A percentile compares a stretch with the other conserved stretches of the same genome.
Conservation (phyloP, 1,139 yeast genomes). For the Debaryomyces psychrophilus region DNA sequence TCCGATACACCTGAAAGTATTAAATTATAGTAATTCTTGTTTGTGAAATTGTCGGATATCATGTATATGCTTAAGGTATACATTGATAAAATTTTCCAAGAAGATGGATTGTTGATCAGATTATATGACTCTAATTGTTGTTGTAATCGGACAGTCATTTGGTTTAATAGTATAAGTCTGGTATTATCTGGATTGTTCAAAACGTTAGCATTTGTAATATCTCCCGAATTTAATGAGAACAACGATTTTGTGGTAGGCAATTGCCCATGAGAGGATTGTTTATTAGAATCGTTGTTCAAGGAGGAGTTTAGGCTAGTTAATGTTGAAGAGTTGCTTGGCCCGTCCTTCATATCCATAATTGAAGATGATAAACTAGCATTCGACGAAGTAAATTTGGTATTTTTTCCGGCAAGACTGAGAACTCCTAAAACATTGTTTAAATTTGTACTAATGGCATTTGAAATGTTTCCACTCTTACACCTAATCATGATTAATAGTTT, state of each 20-base stretch:
- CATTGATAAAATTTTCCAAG: conserved; percentile 51
- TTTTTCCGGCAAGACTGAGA: conserved; percentile 17
- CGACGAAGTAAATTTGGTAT: conserved; percentile 28
- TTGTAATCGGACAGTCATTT: conserved; percentile 44
- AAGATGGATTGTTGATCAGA: conserved; percentile 37
- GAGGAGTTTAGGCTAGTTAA: conserved; percentile 36
- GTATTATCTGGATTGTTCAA: conserved; percentile 28
- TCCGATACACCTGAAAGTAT: conserved; percentile 22
- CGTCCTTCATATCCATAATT: conserved; percentile 29
- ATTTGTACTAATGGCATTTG: conserved; percentile 29
- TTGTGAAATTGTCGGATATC: conserved; percentile 30
- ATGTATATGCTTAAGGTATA: conserved; percentile 34
- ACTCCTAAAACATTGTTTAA: conserved; percentile 35
- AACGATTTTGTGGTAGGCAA: conserved; percentile 4
- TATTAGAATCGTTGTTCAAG: not conserved
- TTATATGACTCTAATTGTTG: conserved; percentile 38
- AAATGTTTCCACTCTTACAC: conserved; percentile 33
- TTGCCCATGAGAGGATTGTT: not conserved
- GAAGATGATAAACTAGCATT: conserved; percentile 42
- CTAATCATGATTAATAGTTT: conserved; percentile 38
- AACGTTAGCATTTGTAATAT: conserved; percentile 24
- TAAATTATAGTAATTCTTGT: conserved; percentile 34
- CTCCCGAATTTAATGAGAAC: conserved; percentile 20
- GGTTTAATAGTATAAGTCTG: conserved; percentile 27
- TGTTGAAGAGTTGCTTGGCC: conserved; percentile 39